phyloP scores from a whole-genome alignment of 176 grass and related monocot species.

The Rhynchospora tenuis region DNA sequence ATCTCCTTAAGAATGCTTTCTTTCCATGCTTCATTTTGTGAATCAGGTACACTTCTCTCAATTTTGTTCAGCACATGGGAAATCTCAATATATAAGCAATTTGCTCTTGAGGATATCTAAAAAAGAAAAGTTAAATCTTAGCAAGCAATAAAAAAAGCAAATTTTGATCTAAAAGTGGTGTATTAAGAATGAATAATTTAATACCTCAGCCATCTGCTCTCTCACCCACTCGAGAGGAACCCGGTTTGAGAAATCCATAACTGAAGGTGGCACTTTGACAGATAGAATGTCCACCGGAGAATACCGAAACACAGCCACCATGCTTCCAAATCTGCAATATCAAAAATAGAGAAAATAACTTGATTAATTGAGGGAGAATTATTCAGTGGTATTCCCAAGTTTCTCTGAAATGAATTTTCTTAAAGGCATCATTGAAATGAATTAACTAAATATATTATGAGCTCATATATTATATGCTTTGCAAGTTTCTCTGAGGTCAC shows the following conservation, averaged over 20 bases:
- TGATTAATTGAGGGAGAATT: slow-evolving; percentile 1
- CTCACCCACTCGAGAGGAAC: slow-evolving; percentile 58
- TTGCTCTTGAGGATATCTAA: slow-evolving; percentile 56
- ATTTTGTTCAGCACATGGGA: slow-evolving; percentile 53
- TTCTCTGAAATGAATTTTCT: background rate
- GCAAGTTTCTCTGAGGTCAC: background rate
- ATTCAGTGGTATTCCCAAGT: background rate
- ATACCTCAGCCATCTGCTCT: slow-evolving; percentile 66
- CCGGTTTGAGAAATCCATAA: slow-evolving; percentile 64
- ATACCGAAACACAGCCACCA: slow-evolving; percentile 94
- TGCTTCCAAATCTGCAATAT: slow-evolving; percentile 65
- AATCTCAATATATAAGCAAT: slow-evolving; percentile 51
- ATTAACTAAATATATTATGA: background rate
- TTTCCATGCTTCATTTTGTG: slow-evolving; percentile 44
- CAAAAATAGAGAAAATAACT: slow-evolving; percentile 17
- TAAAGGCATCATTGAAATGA: background rate
- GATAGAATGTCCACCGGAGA: slow-evolving; percentile 91
- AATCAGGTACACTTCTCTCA: slow-evolving; percentile 41
- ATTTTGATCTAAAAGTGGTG: background rate
- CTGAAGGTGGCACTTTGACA: slow-evolving; percentile 69
- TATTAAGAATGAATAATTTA: slow-evolving; percentile 23
- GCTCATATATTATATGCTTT: background rate
- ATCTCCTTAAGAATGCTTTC: slow-evolving; percentile 54
- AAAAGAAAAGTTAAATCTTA: slow-evolving; percentile 27
- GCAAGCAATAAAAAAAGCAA: slow-evolving; percentile 15